Conservation (phyloP, 2,329 filamentous ascomycete genomes). For the Colletotrichum zoysiae region DNA sequence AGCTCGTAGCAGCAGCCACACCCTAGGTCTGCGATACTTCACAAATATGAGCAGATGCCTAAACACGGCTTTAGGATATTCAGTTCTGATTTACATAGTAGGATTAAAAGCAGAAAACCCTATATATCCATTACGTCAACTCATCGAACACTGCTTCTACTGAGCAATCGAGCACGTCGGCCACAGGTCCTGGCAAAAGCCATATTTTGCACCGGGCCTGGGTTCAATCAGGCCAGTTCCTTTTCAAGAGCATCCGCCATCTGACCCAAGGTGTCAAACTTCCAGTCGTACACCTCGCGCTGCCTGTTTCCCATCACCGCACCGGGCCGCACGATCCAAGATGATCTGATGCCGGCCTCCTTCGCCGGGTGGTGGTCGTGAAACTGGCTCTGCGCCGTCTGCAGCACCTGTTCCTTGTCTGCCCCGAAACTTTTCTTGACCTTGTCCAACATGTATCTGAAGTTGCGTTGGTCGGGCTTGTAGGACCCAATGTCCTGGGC, state of each 20-base stretch:
- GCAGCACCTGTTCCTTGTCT: constrained; percentile 66
- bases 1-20: too few relatives aligned
- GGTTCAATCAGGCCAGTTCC: constrained; percentile 40
- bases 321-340: constrained; percentile 70
- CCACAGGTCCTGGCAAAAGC: background rate
- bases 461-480: constrained; percentile 76
- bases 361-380: constrained; percentile 78
- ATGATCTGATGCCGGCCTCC: constrained; percentile 66
- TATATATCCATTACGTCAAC: background rate
- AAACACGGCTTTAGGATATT: too few relatives aligned
- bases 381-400: constrained; percentile 77
- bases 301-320: constrained; percentile 58
- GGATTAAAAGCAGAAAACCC: too few relatives aligned
- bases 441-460: constrained; percentile 71
- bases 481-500: constrained; percentile 79
- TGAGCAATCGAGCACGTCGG: background rate
- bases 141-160: background rate
- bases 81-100: too few relatives aligned
- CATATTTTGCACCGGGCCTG: background rate
- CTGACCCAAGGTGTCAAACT: constrained; percentile 68
- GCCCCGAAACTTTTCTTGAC: constrained; percentile 68
- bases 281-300: constrained; percentile 62
- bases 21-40: too few relatives aligned
- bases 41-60: too few relatives aligned
- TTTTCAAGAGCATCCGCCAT: constrained; percentile 70